Evolutionary conservation across 257 asterid genomes (phyloP).

Genomic region (Solanum bulbocastanum): DNA sequence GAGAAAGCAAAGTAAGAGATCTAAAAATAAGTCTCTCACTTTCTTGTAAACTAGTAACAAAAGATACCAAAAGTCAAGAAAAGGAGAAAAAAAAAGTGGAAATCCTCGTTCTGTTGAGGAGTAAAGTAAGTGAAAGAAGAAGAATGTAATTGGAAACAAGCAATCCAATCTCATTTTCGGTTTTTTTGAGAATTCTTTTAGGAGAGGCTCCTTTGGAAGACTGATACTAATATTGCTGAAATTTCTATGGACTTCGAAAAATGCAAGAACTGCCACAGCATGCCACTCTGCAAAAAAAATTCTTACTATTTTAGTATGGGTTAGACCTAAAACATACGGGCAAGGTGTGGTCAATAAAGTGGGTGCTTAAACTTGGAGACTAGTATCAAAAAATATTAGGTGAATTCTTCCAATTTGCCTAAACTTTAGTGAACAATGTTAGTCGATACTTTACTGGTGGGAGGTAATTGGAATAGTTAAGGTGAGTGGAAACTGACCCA

Average conservation of each 20-base stretch:
- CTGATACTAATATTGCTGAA: not conserved
- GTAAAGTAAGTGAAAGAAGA: not conserved
- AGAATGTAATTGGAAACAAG: not conserved
- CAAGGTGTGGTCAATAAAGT: not conserved
- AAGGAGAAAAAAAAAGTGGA: no score
- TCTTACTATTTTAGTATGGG: not conserved
- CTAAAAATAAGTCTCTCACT: no score
- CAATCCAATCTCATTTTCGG: not conserved
- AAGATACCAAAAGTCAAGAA: no score
- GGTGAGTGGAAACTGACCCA: not conserved
- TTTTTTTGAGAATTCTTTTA: not conserved
- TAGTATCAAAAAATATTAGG: not conserved
- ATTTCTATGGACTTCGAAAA: not conserved
- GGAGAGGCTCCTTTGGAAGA: not conserved
- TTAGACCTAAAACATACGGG: not conserved
- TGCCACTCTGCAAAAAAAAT: not conserved
- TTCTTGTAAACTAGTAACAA: no score
- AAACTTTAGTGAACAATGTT: not conserved
- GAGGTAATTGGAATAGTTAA: not conserved
- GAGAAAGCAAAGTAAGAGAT: no score
- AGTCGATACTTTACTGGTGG: not conserved
- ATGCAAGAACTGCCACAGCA: not conserved
- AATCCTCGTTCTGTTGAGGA: not conserved
- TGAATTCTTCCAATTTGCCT: not conserved
- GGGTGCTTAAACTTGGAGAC: not conserved